Evolutionary conservation across 2,329 filamentous ascomycete species (phyloP).

Genomic region (Paecilomyces variotii): DNA sequence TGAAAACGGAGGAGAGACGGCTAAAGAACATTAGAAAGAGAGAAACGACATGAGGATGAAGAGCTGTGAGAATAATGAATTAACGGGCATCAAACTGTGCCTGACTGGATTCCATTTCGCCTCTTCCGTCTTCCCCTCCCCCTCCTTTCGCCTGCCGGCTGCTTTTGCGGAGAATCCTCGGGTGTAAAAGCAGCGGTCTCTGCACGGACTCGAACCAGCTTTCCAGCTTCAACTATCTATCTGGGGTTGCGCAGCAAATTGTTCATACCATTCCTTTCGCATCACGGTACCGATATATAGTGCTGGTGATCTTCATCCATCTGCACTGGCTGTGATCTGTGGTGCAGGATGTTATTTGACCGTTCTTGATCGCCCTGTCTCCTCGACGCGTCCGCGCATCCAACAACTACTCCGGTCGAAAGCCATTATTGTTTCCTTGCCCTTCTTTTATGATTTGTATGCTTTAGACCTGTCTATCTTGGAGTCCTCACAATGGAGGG

Average conservation of each 20-base stretch:
- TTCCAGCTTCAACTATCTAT: neutral
- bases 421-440: neutral
- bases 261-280: neutral
- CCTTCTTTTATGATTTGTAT: neutral
- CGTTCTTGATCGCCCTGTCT: neutral
- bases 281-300: neutral
- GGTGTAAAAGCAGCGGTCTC: neutral
- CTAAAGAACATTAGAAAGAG: neutral
- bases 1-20: constrained; percentile 1
- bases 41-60: neutral
- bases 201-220: neutral
- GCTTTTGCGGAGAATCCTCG: neutral
- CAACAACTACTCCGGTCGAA: neutral
- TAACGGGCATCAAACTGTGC: constrained; percentile 4
- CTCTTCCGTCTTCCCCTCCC: neutral
- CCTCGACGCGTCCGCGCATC: neutral
- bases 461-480: neutral
- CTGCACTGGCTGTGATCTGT: neutral
- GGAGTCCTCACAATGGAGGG: constrained; percentile 11
- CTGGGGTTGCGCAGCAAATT: neutral
- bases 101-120: neutral
- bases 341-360: neutral
- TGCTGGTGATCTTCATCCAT: neutral
- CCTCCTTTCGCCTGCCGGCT: neutral
- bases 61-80: neutral